Conservation (phyloP, 805 yeast genomes). For the Henningerozyma blattae region DNA sequence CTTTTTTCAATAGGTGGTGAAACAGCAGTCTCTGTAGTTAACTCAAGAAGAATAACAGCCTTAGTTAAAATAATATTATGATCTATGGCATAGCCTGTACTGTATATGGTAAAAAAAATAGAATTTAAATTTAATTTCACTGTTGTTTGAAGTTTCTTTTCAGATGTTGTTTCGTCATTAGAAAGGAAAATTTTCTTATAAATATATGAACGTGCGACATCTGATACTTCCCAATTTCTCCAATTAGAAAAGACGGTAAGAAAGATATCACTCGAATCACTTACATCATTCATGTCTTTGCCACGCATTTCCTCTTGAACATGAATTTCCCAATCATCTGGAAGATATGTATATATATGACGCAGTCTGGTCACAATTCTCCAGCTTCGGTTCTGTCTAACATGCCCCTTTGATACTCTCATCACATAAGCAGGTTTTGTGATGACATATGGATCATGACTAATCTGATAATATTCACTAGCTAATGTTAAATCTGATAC, state of each 20-base stretch:
- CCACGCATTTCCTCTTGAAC: conserved; percentile 16
- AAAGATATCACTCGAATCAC: conserved; percentile 42
- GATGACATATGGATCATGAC: conserved; percentile 79
- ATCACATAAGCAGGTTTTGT: conserved; percentile 81
- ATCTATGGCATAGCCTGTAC: conserved; percentile 13
- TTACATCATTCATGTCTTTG: conserved; percentile 34
- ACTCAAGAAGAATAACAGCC: conserved; percentile 10
- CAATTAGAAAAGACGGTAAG: conserved; percentile 54
- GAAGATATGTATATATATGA: conserved; percentile 53
- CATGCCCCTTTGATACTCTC: conserved; percentile 59
- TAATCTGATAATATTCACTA: conserved; percentile 39
- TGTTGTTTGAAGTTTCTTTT: conserved; percentile 6
- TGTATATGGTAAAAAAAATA: conserved; percentile 16
- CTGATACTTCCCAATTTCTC: conserved; percentile 86
- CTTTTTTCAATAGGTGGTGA: conserved; percentile 7
- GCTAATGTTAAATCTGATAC: conserved; percentile 35
- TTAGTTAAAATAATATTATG: conserved; percentile 16
- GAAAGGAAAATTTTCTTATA: conserved; percentile 39
- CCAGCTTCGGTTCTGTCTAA: conserved; percentile 80
- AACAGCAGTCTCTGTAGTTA: conserved; percentile 6
- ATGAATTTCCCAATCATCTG: conserved; percentile 34
- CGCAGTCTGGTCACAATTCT: conserved; percentile 68
- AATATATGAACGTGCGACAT: conserved; percentile 43
- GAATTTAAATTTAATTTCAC: conserved; percentile 11
- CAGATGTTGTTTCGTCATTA: conserved; percentile 4